phyloP scores from a whole-genome alignment of 345 rosid species.

The Sonneratia caseolaris region DNA sequence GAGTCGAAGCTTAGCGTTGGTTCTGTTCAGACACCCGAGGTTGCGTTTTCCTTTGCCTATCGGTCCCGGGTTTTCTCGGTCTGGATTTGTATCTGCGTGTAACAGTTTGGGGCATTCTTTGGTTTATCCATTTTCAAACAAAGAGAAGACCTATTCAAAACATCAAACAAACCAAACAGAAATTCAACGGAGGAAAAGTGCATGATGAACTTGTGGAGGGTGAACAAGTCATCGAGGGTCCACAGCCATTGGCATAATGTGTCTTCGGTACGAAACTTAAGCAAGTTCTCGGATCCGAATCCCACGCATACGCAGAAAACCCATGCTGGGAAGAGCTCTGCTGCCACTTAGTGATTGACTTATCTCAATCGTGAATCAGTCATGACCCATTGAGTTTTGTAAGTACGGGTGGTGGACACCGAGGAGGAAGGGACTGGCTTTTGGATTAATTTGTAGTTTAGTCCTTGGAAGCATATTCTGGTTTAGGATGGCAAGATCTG shows the following conservation, averaged over 20 bases:
- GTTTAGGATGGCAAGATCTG: background rate
- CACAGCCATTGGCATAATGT: background rate
- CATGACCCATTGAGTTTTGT: no score
- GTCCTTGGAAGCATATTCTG: conserved; percentile 28
- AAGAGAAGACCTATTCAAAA: no score
- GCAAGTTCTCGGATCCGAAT: no score
- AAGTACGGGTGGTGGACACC: no score
- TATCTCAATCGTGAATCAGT: no score
- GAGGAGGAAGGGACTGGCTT: background rate
- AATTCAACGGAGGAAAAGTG: background rate
- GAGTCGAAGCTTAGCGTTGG: background rate
- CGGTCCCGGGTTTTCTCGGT: background rate
- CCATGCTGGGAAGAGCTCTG: no score
- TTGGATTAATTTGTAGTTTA: conserved; percentile 19
- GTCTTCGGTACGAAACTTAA: background rate
- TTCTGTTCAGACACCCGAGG: background rate
- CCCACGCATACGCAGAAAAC: no score
- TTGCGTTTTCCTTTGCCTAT: background rate
- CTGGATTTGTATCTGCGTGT: background rate
- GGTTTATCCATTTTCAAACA: no score
- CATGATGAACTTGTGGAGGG: background rate
- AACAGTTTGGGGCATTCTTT: no score
- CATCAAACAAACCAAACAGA: background rate
- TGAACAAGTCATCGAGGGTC: background rate
- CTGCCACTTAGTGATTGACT: no score